Conservation (phyloP, 1,284 basidiomycete species). For the Hymenochaete sp. region DNA sequence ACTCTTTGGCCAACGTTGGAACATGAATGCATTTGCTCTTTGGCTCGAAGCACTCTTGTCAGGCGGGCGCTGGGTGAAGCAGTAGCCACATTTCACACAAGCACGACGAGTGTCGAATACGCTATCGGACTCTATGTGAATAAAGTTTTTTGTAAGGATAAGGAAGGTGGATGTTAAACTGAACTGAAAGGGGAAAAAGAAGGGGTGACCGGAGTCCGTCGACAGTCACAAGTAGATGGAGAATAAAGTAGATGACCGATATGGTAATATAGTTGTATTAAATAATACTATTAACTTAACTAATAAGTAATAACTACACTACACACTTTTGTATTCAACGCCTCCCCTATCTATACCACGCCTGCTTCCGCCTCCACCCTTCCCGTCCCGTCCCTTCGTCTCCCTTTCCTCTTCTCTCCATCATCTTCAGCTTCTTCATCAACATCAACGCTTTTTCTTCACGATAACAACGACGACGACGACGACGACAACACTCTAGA, state of each 20-base stretch:
- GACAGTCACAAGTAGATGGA: background rate
- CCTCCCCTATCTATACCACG: background rate
- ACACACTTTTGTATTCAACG: background rate
- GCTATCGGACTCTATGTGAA: background rate
- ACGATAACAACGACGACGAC: conserved; percentile 8
- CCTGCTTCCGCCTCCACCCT: background rate
- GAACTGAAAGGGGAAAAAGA: too few relatives aligned
- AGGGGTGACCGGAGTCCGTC: background rate
- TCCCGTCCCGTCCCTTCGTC: background rate
- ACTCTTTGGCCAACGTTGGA: background rate
- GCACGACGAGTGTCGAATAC: background rate
- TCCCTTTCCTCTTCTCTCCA: background rate
- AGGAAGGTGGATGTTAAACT: background rate
- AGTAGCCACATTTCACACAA: background rate
- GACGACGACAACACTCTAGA: conserved; percentile 3
- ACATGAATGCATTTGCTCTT: background rate
- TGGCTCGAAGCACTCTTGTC: background rate
- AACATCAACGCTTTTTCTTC: too few relatives aligned
- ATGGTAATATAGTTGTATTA: background rate
- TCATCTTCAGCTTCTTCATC: background rate
- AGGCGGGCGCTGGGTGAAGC: background rate
- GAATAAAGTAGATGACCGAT: background rate
- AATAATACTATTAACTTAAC: background rate
- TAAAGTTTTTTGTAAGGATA: background rate
- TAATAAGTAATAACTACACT: background rate